Base-by-base conservation (phyloP, 176 grass and related monocot species). In the Saccharum officinarum region DNA sequence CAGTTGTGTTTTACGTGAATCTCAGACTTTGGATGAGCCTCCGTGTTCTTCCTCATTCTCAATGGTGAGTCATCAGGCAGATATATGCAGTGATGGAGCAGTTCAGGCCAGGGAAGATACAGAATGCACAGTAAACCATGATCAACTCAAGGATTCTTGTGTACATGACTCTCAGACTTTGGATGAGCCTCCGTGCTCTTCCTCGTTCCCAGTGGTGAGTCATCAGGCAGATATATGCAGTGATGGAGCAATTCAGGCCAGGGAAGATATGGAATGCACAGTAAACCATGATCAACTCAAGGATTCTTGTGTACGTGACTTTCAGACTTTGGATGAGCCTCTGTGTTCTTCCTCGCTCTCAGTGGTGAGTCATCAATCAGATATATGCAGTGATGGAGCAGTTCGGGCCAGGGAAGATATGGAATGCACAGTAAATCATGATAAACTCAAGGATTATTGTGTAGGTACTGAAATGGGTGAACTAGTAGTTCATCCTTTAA, bases 301-400 rank as follows among this genome's bases (percentile, higher is more conserved):
- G 36, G 41, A 67, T 50, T 68, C 60, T 41, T 50, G 46, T 79
- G 57, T 71, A 41, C 55, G 78, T 23, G 45, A 81, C 8, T 28
- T 40, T 78, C 73, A 69, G 20, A 68, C 82, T 62, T 69, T 61
- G 62, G 75, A 86, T 45, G 79, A 83, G 69, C 65, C 85, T 69
- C 85, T 79, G 9, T 37, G 15, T 30, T 79, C 26, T 77, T 83
- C 88, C 20, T 67, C 66, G 1, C 42, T 42, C 72, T 78, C 81
- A 66, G 45, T 47, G 15, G 10, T 8, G 42, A 72, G 42, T 85
- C 46, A 80, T 49, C 74, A 88, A 0, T 28, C 62, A 37, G 87
- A 88, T 45, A 67, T 10, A 77, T 33, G 15, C 39, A 50, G 50
- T 69, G 55, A 88, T 54, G 79, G 40, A 75, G 67, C 62, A 64